phyloP scores from a whole-genome alignment of 2,329 filamentous ascomycete genomes.

The Ophioceras dolichostomum region DNA sequence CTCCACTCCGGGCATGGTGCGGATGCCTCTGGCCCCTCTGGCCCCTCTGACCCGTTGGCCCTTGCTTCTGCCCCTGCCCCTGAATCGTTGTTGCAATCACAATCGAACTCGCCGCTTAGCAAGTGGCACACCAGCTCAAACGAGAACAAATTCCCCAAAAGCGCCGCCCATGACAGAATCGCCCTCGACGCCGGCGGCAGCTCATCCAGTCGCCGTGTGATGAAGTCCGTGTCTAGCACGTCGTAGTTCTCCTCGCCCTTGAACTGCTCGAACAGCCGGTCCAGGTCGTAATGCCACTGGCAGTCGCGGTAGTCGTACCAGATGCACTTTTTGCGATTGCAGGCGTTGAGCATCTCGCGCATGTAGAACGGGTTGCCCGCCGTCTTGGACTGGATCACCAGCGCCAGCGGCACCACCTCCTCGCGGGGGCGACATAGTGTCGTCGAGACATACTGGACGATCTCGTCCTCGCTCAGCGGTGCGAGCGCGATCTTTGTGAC shows the following conservation, averaged over 20 bases:
- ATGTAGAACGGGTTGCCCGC: conserved; percentile 85
- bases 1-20: conserved; percentile 14
- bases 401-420: conserved; percentile 63
- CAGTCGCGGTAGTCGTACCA: conserved; percentile 82
- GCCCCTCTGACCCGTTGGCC: no score
- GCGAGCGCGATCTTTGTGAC: conserved; percentile 60
- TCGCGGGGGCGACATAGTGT: conserved; percentile 65
- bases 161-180: conserved; percentile 74
- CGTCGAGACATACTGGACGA: conserved; percentile 68
- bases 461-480: conserved; percentile 67
- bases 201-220: conserved; percentile 65
- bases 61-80: background rate
- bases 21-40: conserved; percentile 12
- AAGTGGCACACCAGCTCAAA: conserved; percentile 70
- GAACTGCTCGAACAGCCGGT: conserved; percentile 78
- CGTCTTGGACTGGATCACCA: conserved; percentile 82
- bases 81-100: conserved; percentile 23
- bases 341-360: conserved; percentile 78
- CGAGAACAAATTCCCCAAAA: conserved; percentile 73
- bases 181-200: conserved; percentile 61
- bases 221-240: conserved; percentile 71
- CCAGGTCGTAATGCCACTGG: conserved; percentile 75
- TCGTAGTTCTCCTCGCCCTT: conserved; percentile 67
- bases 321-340: conserved; percentile 75
- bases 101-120: conserved; percentile 61